Evolutionary conservation across 129 eudicot species (phyloP).

Genomic region (Ambrosia trifida): DNA sequence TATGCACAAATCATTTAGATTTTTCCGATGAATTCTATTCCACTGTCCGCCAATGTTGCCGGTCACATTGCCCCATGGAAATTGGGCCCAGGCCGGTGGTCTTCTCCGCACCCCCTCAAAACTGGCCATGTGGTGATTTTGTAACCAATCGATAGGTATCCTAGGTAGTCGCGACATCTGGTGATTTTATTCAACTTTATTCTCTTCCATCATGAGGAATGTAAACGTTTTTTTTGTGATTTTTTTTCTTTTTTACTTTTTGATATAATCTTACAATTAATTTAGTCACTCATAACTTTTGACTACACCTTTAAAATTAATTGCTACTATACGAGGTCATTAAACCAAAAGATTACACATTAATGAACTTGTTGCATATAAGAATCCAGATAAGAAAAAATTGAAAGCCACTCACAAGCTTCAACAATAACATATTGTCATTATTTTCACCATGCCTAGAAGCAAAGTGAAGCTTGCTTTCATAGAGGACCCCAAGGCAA

Average conservation of each 20-base stretch:
- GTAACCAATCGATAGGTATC: no score
- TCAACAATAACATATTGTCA: background rate
- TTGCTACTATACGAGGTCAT: background rate
- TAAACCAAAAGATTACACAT: background rate
- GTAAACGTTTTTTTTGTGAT: no score
- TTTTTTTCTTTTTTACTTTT: background rate
- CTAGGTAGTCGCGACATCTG: no score
- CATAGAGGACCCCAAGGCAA: slow-evolving; percentile 18
- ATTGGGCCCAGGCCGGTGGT: no score
- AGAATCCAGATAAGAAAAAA: background rate
- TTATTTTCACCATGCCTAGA: slow-evolving; percentile 33
- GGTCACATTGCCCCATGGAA: no score
- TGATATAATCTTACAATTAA: background rate
- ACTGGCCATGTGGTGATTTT: no score
- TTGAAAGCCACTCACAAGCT: background rate
- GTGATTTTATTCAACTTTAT: background rate
- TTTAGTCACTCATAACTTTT: background rate
- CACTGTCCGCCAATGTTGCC: no score
- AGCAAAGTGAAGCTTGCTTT: slow-evolving; percentile 31
- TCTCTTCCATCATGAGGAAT: background rate
- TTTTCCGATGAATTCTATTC: no score
- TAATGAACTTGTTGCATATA: background rate
- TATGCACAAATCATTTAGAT: no score
- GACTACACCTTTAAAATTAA: background rate
- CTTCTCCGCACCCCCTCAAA: no score